Evolutionary conservation across 2,329 filamentous ascomycete genomes (phyloP).

Genomic region (Sphaerulina musiva): DNA sequence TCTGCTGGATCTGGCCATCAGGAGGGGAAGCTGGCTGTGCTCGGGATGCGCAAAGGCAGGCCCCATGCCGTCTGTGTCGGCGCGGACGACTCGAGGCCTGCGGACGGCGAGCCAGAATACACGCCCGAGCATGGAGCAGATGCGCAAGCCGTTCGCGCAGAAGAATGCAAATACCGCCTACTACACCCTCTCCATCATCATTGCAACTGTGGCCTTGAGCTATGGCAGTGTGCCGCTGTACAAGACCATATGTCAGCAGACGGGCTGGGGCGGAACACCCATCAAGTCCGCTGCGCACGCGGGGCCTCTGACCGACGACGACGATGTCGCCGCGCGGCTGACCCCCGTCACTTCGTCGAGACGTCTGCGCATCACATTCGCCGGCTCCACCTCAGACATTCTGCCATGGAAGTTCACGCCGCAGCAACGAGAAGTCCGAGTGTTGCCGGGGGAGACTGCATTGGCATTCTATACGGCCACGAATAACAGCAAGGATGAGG

Average conservation of each 20-base stretch:
- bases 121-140: constrained; percentile 56
- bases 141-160: constrained; percentile 57
- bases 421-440: constrained; percentile 92
- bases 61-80: constrained; percentile 11
- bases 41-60: constrained; percentile 15
- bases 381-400: constrained; percentile 87
- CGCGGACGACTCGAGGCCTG: constrained; percentile 28
- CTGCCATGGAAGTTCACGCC: constrained; percentile 96
- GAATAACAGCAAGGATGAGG: constrained; percentile 71
- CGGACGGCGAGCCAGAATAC: constrained; percentile 21
- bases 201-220: constrained; percentile 71
- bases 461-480: constrained; percentile 96
- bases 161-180: constrained; percentile 65
- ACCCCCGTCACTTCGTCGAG: constrained; percentile 72
- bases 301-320: constrained; percentile 60
- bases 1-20: constrained; percentile 26
- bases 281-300: constrained; percentile 73
- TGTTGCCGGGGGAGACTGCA: constrained; percentile 91
- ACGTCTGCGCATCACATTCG: constrained; percentile 91
- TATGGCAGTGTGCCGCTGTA: constrained; percentile 83
- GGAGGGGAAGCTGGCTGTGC: constrained; percentile 22
- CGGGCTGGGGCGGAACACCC: constrained; percentile 88
- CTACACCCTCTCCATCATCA: constrained; percentile 69
- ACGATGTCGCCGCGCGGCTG: constrained; percentile 57
- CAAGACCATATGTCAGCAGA: constrained; percentile 84